Evolutionary conservation across 2,329 filamentous ascomycete genomes (phyloP).

Genomic region (Aspergillus viridinutans): DNA sequence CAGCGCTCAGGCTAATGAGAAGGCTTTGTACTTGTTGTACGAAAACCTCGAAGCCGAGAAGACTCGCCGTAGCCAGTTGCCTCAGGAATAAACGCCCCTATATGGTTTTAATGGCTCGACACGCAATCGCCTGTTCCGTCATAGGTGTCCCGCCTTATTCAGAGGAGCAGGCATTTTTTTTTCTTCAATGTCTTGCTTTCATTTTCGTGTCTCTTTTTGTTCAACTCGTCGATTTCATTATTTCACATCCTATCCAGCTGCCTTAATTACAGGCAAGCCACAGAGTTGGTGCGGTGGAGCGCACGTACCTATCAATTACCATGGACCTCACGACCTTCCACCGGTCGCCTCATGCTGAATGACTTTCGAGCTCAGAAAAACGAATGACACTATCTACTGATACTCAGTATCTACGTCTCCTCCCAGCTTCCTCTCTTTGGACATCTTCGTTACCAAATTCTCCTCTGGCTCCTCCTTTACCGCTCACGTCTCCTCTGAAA

Average conservation of each 20-base stretch:
- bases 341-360: constrained; percentile 15
- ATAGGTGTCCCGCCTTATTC: neutral
- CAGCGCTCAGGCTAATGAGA: constrained; percentile 88
- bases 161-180: neutral
- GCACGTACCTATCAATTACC: constrained; percentile 22
- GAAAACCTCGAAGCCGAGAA: constrained; percentile 99
- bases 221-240: constrained; percentile 13
- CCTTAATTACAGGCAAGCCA: constrained; percentile 23
- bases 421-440: neutral
- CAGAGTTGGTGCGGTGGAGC: constrained; percentile 22
- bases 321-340: constrained; percentile 13
- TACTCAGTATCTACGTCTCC: neutral
- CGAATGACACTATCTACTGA: constrained; percentile 8
- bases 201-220: constrained; percentile 16
- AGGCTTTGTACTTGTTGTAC: constrained; percentile 90
- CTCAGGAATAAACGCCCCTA: constrained; percentile 47
- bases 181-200: constrained; percentile 14
- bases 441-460: neutral
- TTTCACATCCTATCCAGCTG: constrained; percentile 17
- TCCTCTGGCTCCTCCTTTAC: neutral
- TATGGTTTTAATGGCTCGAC: neutral
- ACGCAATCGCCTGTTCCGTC: neutral
- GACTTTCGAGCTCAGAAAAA: constrained; percentile 15
- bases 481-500: constrained; percentile 1
- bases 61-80: constrained; percentile 87